phyloP scores from a whole-genome alignment of 2,329 filamentous ascomycete genomes.

The Exophiala alcalophila region DNA sequence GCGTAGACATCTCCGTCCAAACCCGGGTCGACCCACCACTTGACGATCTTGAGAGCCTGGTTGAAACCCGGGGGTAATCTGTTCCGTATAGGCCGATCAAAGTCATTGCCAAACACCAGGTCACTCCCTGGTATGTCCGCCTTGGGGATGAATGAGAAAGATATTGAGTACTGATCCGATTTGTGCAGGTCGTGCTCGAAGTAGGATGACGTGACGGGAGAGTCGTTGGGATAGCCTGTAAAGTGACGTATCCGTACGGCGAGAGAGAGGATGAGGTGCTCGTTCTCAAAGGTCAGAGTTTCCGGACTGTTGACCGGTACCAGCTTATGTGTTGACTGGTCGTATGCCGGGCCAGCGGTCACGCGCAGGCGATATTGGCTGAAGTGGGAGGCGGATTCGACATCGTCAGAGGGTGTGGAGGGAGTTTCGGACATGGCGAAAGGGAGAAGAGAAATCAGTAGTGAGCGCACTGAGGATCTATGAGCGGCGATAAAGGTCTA shows the following conservation, averaged over 20 bases:
- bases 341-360: conserved; percentile 76
- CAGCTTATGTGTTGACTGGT: conserved; percentile 65
- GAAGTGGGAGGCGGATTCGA: conserved; percentile 14
- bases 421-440: conserved; percentile 11
- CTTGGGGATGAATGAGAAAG: conserved; percentile 74
- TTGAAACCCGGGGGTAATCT: conserved; percentile 81
- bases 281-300: conserved; percentile 61
- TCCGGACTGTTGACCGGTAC: conserved; percentile 72
- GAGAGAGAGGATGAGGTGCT: conserved; percentile 66
- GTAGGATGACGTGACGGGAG: conserved; percentile 70
- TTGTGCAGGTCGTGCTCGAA: conserved; percentile 69
- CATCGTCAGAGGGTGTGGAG: conserved; percentile 11
- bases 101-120: conserved; percentile 92
- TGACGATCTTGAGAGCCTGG: conserved; percentile 78
- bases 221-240: conserved; percentile 65
- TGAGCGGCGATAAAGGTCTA: too few species aligned
- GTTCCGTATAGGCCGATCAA: conserved; percentile 85
- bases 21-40: conserved; percentile 87
- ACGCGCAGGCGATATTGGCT: conserved; percentile 68
- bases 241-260: conserved; percentile 71
- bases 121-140: conserved; percentile 63
- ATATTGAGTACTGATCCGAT: conserved; percentile 80
- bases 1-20: conserved; percentile 87
- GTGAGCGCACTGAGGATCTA: too few species aligned
- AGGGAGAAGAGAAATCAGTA: neutral